Percentiles rank a stretch among this genome's conserved stretches.
Evolutionary conservation across 2,329 filamentous ascomycete species (phyloP).

Genomic region (Xylariaceae sp.): DNA sequence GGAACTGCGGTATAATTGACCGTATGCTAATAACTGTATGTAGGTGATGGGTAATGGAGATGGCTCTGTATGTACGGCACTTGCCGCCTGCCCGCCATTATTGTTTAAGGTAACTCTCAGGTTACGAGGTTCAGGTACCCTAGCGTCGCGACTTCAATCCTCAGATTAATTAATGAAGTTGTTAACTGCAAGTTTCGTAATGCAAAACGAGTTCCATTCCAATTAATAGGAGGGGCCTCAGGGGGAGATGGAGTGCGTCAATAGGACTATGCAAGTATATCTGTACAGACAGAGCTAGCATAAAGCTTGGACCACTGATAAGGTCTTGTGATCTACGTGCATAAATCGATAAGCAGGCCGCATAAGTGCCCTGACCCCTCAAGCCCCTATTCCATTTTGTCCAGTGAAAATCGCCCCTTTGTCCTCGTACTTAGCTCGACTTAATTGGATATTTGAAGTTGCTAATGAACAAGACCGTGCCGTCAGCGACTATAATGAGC

Average conservation of each 20-base stretch:
- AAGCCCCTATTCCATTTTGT: too few species aligned
- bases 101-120: background rate
- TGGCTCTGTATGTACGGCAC: background rate
- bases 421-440: too few species aligned
- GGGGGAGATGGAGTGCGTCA: background rate
- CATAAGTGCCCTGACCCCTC: background rate
- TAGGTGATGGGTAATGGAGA: too few species aligned
- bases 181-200: slow-evolving; percentile 1
- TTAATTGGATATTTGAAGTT: too few species aligned
- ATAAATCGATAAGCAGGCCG: too few species aligned
- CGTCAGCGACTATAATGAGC: too few species aligned
- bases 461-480: too few species aligned
- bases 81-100: background rate
- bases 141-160: background rate
- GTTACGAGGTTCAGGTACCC: background rate
- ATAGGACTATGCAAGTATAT: too few species aligned
- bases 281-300: too few species aligned
- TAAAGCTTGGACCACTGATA: background rate
- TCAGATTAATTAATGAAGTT: slow-evolving; percentile 7
- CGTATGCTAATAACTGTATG: too few species aligned
- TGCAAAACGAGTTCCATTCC: background rate
- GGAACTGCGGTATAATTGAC: background rate
- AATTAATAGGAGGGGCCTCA: background rate
- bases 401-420: too few species aligned
- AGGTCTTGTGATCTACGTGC: background rate